Base-by-base conservation (phyloP, 352 stramenopile species). In the Globisporangium carolinianum region DNA sequence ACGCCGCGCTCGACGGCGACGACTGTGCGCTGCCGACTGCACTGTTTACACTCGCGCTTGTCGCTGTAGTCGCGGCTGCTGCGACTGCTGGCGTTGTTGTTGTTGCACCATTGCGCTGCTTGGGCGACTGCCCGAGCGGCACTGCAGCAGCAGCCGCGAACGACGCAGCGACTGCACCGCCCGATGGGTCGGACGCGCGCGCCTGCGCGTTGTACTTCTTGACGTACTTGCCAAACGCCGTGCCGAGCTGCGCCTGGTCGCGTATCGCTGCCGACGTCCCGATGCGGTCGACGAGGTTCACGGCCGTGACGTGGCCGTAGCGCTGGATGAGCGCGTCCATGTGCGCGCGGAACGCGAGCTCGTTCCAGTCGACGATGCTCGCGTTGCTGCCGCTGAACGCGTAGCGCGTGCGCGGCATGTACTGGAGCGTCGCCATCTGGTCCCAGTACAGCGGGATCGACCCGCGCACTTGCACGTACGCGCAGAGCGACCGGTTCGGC, bases 371-470 rank as follows among this genome's bases (percentile, higher is more conserved):
- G 54, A 85, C 74, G 61, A 86, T 83, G 48, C 74, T 79, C 53
- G 79, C 72, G 50, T 68, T 69, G 59, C 66, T 69, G 57, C 66
- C 69, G 51, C 73, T 83, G 61, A 79, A 85, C 35, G 73, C 75
- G 59, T 88, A 88, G 8, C 75, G 78, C 62, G 76, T 86, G 60
- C 78, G 78, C 12, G 96, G 96, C 67, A 89, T 94, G 78, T 98
- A 98, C 71, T 97, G 91, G 69, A 97, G 79, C 60, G 76, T 93
- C 11, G 85, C 80, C 48, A 87, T 71, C 50, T 94, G 89, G 55
- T 79, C 74, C 96, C 96, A 99, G 61, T 95, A 89, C 11, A 98
- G 68, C 51, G 96, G 96, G 60, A 99, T 98, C 36, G 89, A 98
- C 45, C 96, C 96, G 39, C 96, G 89, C 39, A 96, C 96, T 72